These are phyloP conservation scores for Colletotrichum tamarilloi DNA, from an alignment of 2,329 filamentous ascomycete species.

Conservation along the genomic window DNA sequence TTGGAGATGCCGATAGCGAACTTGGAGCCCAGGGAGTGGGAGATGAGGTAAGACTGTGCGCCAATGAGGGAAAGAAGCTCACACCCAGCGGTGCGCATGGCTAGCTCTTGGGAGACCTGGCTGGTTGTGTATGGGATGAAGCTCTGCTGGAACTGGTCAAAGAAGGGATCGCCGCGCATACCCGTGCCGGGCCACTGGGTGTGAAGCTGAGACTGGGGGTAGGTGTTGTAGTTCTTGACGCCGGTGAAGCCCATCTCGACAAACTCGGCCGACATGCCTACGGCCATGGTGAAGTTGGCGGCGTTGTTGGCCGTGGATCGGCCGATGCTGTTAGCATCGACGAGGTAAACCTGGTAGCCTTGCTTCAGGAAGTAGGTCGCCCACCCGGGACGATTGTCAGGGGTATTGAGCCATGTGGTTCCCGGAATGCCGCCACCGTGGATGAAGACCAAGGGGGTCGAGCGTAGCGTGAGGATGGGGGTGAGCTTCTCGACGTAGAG, in stretches of 20 bases:
- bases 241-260: constrained; percentile 42
- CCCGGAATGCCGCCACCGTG: constrained; percentile 45
- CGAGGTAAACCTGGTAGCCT: constrained; percentile 54
- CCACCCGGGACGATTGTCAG: constrained; percentile 54
- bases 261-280: constrained; percentile 40
- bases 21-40: constrained; percentile 43
- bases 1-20: constrained; percentile 45
- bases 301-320: constrained; percentile 44
- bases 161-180: constrained; percentile 53
- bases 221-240: constrained; percentile 40
- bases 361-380: constrained; percentile 52
- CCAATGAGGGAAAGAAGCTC: constrained; percentile 39
- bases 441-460: constrained; percentile 46
- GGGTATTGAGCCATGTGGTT: constrained; percentile 51
- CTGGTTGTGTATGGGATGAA: constrained; percentile 49
- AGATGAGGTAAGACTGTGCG: constrained; percentile 43
- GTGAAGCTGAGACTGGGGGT: constrained; percentile 46
- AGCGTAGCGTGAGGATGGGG: constrained; percentile 37
- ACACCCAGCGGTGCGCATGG: constrained; percentile 40
- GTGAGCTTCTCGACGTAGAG: constrained; percentile 48
- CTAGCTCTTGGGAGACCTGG: constrained; percentile 36
- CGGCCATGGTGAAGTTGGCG: constrained; percentile 42
- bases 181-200: constrained; percentile 48
- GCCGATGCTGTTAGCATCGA: constrained; percentile 49
- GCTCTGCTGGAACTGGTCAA: constrained; percentile 59